A percentile compares a stretch with the other conserved stretches of the same genome.
phyloP scores from a whole-genome alignment of 192 early-diverging fungal species.

The Coemansia sp. region DNA sequence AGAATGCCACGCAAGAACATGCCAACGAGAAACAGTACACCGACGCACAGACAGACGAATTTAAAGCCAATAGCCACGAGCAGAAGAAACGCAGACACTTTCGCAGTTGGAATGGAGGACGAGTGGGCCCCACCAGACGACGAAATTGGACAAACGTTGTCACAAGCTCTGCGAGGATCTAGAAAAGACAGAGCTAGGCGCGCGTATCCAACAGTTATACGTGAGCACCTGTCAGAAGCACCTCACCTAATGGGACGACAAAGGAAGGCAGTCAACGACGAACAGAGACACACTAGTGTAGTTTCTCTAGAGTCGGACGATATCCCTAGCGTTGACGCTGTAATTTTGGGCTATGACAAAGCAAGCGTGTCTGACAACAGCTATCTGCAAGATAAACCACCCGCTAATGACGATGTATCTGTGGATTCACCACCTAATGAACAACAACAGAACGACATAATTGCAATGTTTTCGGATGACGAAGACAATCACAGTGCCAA shows the following conservation, averaged over 20 bases:
- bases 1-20: conserved; percentile 4
- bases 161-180: conserved; percentile 17
- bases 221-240: background rate
- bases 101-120: conserved; percentile 8
- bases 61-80: background rate
- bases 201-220: background rate
- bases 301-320: background rate
- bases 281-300: no score
- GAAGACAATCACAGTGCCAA: background rate
- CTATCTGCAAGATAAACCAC: background rate
- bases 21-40: background rate
- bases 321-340: background rate
- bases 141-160: conserved; percentile 21
- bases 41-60: background rate
- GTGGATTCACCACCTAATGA: background rate
- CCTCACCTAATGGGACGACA: background rate
- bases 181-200: background rate
- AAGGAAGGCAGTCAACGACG: background rate
- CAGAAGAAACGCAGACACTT: no score
- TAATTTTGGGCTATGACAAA: background rate
- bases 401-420: background rate
- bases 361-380: background rate
- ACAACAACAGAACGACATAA: conserved; percentile 11
- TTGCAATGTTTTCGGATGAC: conserved; percentile 25
- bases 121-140: conserved; percentile 28